These are phyloP conservation scores for Monilinia aucupariae DNA, from an alignment of 2,329 filamentous ascomycete genomes.

Conservation along the genomic window DNA sequence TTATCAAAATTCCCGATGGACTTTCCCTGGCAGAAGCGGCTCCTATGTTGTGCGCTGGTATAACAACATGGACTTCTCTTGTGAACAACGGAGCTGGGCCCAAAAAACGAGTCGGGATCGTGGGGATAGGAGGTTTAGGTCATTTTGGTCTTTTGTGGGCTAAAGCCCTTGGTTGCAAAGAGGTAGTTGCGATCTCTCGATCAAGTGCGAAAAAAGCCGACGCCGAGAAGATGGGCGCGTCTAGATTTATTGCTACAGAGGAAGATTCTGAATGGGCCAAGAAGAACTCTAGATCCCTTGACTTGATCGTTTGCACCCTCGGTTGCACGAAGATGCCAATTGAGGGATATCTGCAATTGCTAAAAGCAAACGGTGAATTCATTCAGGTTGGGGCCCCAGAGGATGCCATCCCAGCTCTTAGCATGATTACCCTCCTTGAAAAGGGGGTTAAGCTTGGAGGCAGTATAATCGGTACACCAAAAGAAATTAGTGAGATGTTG, in stretches of 20 bases:
- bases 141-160: conserved; percentile 67
- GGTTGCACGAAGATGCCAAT: conserved; percentile 55
- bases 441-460: conserved; percentile 46
- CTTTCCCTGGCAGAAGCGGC: conserved; percentile 14
- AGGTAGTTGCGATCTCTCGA: conserved; percentile 49
- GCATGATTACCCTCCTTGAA: conserved; percentile 41
- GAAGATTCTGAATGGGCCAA: conserved; percentile 40
- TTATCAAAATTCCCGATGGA: conserved; percentile 15
- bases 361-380: conserved; percentile 53
- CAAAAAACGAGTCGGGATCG: conserved; percentile 57
- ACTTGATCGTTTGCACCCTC: conserved; percentile 55
- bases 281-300: conserved; percentile 45
- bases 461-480: conserved; percentile 35
- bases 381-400: conserved; percentile 63
- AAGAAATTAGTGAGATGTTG: conserved; percentile 56
- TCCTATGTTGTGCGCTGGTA: conserved; percentile 15
- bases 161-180: conserved; percentile 61
- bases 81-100: conserved; percentile 15
- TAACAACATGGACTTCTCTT: conserved; percentile 11
- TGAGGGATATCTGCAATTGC: conserved; percentile 52
- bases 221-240: conserved; percentile 16
- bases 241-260: conserved; percentile 14
- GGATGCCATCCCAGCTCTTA: conserved; percentile 46
- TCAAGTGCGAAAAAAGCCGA: conserved; percentile 13
- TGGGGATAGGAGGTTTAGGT: conserved; percentile 67